Evolutionary conservation across 306 rosid genomes (phyloP).

Genomic region (Quercus ilex): DNA sequence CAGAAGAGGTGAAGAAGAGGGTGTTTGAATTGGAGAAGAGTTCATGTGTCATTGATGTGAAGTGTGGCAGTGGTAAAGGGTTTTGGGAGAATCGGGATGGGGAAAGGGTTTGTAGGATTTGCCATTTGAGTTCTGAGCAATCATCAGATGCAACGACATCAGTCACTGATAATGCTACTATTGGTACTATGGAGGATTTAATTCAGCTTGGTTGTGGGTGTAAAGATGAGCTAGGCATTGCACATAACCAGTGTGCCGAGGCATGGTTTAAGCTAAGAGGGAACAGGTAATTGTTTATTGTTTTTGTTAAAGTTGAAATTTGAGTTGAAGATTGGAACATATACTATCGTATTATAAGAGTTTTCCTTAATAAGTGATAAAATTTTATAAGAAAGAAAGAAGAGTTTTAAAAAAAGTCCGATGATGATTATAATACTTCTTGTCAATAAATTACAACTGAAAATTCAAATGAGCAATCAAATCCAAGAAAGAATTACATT

Average conservation of each 20-base stretch:
- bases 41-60: constrained; percentile 56
- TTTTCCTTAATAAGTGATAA: neutral
- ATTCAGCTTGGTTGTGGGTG: constrained; percentile 88
- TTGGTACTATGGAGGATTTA: constrained; percentile 37
- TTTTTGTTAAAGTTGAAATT: constrained; percentile 4
- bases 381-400: too few species aligned
- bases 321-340: constrained; percentile 2
- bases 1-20: constrained; percentile 34
- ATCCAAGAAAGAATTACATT: too few species aligned
- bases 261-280: constrained; percentile 89
- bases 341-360: neutral
- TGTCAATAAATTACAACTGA: too few species aligned
- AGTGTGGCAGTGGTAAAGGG: constrained; percentile 41
- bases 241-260: constrained; percentile 87
- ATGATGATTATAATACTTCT: too few species aligned
- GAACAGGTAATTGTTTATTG: constrained; percentile 62
- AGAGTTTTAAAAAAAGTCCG: too few species aligned
- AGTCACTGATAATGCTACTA: constrained; percentile 17
- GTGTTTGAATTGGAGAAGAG: constrained; percentile 42
- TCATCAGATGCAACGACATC: constrained; percentile 40
- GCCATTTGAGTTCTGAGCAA: constrained; percentile 67
- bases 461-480: too few species aligned
- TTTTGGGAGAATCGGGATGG: constrained; percentile 47
- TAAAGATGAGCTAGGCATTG: constrained; percentile 85
- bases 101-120: constrained; percentile 87